These are phyloP conservation scores for Aureobasidium musti DNA, from an alignment of 2,329 filamentous ascomycete species.

Conservation along the genomic window DNA sequence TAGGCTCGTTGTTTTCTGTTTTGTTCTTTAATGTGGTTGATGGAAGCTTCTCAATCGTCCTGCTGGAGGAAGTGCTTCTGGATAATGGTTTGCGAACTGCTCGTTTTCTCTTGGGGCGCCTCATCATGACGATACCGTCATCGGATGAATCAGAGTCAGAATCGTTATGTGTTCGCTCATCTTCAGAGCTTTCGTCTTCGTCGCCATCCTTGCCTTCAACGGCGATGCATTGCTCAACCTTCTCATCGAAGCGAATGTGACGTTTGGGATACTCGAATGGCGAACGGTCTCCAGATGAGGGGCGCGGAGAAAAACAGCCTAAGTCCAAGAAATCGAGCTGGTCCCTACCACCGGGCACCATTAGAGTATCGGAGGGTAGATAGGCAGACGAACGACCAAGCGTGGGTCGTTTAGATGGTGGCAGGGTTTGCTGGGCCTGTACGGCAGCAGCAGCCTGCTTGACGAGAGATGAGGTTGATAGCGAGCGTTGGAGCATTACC, in stretches of 20 bases:
- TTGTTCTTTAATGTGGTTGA: constrained; percentile 85
- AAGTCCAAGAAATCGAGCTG: constrained; percentile 53
- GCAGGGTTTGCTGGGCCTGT: constrained; percentile 69
- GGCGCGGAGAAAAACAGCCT: constrained; percentile 60
- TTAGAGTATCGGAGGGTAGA: constrained; percentile 63
- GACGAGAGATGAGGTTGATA: constrained; percentile 84
- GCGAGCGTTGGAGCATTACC: constrained; percentile 84
- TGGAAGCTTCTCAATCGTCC: constrained; percentile 84
- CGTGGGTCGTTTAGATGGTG: constrained; percentile 54
- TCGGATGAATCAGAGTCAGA: constrained; percentile 56
- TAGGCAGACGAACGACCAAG: constrained; percentile 66
- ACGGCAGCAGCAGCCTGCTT: constrained; percentile 87
- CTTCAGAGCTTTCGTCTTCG: constrained; percentile 56
- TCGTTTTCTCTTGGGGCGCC: constrained; percentile 56
- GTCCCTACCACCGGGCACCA: constrained; percentile 61
- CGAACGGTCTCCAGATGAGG: constrained; percentile 67
- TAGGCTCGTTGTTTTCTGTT: constrained; percentile 71
- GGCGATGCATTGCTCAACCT: constrained; percentile 94
- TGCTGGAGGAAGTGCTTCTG: constrained; percentile 63
- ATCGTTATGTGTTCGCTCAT: constrained; percentile 51
- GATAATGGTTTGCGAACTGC: constrained; percentile 52
- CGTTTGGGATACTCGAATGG: constrained; percentile 65
- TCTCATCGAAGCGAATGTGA: constrained; percentile 95
- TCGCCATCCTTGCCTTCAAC: constrained; percentile 82
- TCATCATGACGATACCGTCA: constrained; percentile 82